Evolutionary conservation across 345 rosid genomes (phyloP), one percentile per base, ranked within the genome.

Genomic region (Brassica carinata): DNA sequence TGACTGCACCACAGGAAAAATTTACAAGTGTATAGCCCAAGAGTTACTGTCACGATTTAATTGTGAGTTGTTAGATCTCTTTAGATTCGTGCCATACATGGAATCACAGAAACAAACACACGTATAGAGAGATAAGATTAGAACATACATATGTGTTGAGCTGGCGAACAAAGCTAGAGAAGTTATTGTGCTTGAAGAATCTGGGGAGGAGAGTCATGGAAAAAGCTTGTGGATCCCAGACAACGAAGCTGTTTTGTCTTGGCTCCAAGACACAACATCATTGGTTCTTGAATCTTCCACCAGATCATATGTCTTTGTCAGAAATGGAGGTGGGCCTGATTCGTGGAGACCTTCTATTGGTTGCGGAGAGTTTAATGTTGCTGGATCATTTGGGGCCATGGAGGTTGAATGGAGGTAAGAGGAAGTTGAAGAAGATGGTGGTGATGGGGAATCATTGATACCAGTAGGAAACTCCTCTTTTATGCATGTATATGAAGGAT

Each of bases 131-230:
- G 51, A 67, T 51, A 23, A 38, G 51, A 74, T 80, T 62, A 11
- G 51, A 67, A 83, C 94, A 86, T 74, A 91, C 97, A 81, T 91
- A 91, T 29, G 97, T 91, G 64, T 90, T 90, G 73, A 91, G 94
- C 82, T 91, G 94, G 78, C 97, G 86, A 68, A 91, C 88, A 82
- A 91, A 91, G 86, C 96, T 91, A 8, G 96, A 91, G 89, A 90
- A 91, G 82, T 91, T 91, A 72, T 83, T 90, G 87, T 91, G 97
- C 83, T 91, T 91, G 85, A 91, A 91, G 86, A 73, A 86, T 82
- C 70, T 87, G 4, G 94, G 94, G 29, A 90, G 86, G 61, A 90
- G 89, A 65, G 75, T 81, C 62, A 58, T 63, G n/a, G 90, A 76
- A 79, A 90, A 90, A 36, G 85, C 70, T 33, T 87, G 91, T 6